These are phyloP conservation scores for Colletotrichum spaethianum DNA, from an alignment of 2,329 filamentous ascomycete genomes.

Conservation along the genomic window DNA sequence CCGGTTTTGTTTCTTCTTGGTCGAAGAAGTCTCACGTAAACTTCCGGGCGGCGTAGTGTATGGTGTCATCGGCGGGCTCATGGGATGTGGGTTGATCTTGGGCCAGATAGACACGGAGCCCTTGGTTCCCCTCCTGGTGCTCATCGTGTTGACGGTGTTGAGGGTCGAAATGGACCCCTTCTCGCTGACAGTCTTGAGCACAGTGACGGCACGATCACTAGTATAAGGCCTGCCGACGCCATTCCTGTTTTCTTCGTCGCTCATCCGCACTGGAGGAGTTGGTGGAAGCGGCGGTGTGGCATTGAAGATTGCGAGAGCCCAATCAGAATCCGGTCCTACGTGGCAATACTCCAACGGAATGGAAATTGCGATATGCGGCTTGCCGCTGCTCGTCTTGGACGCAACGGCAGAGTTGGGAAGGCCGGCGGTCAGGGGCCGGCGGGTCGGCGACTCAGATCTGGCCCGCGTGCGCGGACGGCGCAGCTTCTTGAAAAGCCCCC, in stretches of 20 bases:
- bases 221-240: slow-evolving; percentile 40
- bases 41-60: slow-evolving; percentile 38
- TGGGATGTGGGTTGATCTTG: slow-evolving; percentile 30
- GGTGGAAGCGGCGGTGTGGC: slow-evolving; percentile 45
- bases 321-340: slow-evolving; percentile 49
- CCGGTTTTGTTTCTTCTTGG: slow-evolving; percentile 9
- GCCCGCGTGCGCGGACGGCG: slow-evolving; percentile 41
- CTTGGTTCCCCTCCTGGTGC: slow-evolving; percentile 26
- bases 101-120: slow-evolving; percentile 40
- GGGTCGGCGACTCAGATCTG: slow-evolving; percentile 45
- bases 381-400: slow-evolving; percentile 66
- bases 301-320: slow-evolving; percentile 41
- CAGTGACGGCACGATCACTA: slow-evolving; percentile 45
- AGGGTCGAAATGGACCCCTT: slow-evolving; percentile 49
- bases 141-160: slow-evolving; percentile 20
- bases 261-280: slow-evolving; percentile 23
- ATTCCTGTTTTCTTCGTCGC: slow-evolving; percentile 24
- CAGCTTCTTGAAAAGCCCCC: slow-evolving; percentile 57
- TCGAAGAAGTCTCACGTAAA: slow-evolving; percentile 13
- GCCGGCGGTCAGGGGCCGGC: slow-evolving; percentile 40
- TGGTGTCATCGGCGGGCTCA: slow-evolving; percentile 40
- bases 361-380: slow-evolving; percentile 73
- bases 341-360: slow-evolving; percentile 68
- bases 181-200: slow-evolving; percentile 55
- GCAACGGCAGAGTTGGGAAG: slow-evolving; percentile 71